phyloP scores from a whole-genome alignment of 140 eudicot species.

The Ambrosia hybrid region DNA sequence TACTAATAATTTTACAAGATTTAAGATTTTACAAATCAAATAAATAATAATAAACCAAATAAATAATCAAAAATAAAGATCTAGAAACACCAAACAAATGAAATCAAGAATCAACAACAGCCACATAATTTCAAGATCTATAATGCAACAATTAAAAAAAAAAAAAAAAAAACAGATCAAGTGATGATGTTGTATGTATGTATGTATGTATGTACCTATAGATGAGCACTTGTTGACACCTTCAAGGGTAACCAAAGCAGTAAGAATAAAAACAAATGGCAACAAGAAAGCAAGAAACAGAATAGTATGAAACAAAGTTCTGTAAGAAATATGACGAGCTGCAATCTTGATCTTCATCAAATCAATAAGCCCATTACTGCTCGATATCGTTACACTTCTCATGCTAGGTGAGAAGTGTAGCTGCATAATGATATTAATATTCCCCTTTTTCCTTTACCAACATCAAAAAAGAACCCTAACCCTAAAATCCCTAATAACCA shows the following conservation, averaged over 20 bases:
- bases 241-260: constrained; percentile 96
- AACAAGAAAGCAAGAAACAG: constrained; percentile 76
- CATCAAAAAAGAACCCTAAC: constrained; percentile 31
- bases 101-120: constrained; percentile 19
- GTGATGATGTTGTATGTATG: background rate
- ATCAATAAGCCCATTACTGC: constrained; percentile 77
- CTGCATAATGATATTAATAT: constrained; percentile 71
- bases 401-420: constrained; percentile 99
- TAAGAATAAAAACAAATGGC: constrained; percentile 95
- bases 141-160: constrained; percentile 13
- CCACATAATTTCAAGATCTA: constrained; percentile 25
- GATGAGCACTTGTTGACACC: constrained; percentile 99
- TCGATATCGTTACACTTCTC: constrained; percentile 98
- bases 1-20: too few species aligned
- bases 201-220: constrained; percentile 44
- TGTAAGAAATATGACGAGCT: constrained; percentile 91
- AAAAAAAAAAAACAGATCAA: constrained; percentile 1
- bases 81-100: constrained; percentile 23
- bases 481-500: background rate
- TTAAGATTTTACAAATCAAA: background rate
- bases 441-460: constrained; percentile 26
- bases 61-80: constrained; percentile 8
- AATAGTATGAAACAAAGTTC: constrained; percentile 84
- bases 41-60: background rate
- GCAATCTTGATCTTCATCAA: constrained; percentile 99